Evolutionary conservation across 352 stramenopile species (phyloP).

Genomic region (Phytophthora pini): DNA sequence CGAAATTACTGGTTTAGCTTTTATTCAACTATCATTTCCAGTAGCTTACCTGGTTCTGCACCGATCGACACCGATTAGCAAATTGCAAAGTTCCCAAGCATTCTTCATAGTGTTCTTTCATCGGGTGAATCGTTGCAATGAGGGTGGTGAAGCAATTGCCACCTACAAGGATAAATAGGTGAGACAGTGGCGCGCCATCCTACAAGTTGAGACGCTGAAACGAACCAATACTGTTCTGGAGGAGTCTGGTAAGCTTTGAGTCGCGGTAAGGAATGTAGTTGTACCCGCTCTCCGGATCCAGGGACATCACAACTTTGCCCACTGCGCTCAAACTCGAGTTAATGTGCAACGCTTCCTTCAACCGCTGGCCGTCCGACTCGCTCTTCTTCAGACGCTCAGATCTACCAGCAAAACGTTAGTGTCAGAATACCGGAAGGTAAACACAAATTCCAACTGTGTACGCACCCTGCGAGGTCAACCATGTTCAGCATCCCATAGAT

Average conservation of each 20-base stretch:
- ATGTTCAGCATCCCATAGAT: constrained; percentile 90
- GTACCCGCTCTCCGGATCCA: constrained; percentile 86
- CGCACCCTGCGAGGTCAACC: constrained; percentile 77
- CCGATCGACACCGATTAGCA: constrained; percentile 90
- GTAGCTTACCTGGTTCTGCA: constrained; percentile 81
- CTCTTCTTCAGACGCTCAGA: constrained; percentile 90
- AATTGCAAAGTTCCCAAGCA: constrained; percentile 92
- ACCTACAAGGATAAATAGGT: constrained; percentile 36
- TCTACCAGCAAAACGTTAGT: constrained; percentile 18
- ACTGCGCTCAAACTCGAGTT: constrained; percentile 87
- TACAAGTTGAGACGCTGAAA: constrained; percentile 2
- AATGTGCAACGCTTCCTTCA: constrained; percentile 89
- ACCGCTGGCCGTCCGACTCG: constrained; percentile 82
- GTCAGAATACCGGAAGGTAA: background rate
- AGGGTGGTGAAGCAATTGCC: constrained; percentile 90
- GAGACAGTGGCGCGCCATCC: background rate
- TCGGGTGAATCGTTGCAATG: constrained; percentile 88
- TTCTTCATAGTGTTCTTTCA: constrained; percentile 91
- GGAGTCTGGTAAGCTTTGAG: constrained; percentile 82
- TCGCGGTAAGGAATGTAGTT: constrained; percentile 91
- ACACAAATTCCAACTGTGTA: background rate
- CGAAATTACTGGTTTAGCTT: constrained; percentile 2
- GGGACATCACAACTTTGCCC: constrained; percentile 88
- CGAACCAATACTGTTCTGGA: constrained; percentile 87
- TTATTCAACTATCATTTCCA: constrained; percentile 1